Base-by-base conservation (phyloP, 73 alveolate genomes). In the Paramecium sonneborni region DNA sequence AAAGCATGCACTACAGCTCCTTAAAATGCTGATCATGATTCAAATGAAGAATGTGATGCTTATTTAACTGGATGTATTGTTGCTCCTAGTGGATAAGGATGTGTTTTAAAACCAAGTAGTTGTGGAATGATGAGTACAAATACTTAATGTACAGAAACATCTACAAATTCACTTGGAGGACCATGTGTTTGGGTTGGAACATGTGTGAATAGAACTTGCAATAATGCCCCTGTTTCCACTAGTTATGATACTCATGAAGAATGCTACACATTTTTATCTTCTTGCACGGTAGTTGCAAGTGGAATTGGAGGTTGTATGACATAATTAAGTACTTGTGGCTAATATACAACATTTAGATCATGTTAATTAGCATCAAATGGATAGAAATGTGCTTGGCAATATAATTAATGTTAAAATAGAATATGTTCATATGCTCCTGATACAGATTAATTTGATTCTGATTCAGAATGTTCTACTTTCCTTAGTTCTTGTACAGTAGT, bases 381-480 rank as follows among this genome's bases (percentile, higher is more conserved):
- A 3, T n/a, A 44, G 46, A 30, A 43, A 79, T 79, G 90, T 24
- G 90, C 62, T 21, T 79, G 90, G 90, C 20, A 43, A 41, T 30
- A 79, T 62, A 79, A 39, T 23, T 32, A 32, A 12, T 79, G 90
- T 23, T 23, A 26, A 6, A 46, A 32, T 39, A 46, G 90, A 43
- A 8, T 18, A 10, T 79, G 90, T 43, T 9, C 69, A 46, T 43
- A 79, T 79, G 90, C 76, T 21, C 90, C 90, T 43, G 90, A 79
- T 4, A 79, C 90, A 3, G 24, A 26, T 46, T 18, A 23, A 43
- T 39, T 23, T 8, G 28, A 79, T 46, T 0, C 76, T 24, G 90
- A 79, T 79, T 7, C 76, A 41, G 74, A 43, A 24, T 79, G 90
- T 79, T 12, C 12, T 23, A 10, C 55, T 23, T 79, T 23, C 8